A percentile compares a stretch with the other conserved stretches of the same genome.
phyloP scores from a whole-genome alignment of 176 grass and related monocot species.

The Cenchrus fungigraminus region DNA sequence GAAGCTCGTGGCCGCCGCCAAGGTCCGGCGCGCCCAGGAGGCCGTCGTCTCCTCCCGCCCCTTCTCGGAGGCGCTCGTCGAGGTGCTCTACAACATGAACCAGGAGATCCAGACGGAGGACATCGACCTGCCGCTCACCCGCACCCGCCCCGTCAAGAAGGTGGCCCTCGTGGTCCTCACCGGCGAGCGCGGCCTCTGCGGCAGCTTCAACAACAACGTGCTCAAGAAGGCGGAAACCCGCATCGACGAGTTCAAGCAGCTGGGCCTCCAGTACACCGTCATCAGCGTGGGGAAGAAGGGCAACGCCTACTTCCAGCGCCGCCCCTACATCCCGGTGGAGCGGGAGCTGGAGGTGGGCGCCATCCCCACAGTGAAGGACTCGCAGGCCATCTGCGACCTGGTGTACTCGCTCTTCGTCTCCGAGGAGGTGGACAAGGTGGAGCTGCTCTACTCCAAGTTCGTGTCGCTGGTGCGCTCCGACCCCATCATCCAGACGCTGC shows the following conservation, averaged over 20 bases:
- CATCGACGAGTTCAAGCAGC: constrained; percentile 58
- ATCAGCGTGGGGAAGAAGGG: constrained; percentile 91
- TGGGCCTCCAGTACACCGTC: constrained; percentile 69
- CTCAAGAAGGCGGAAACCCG: constrained; percentile 82
- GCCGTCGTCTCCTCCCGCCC: constrained; percentile 79
- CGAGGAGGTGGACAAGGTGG: constrained; percentile 93
- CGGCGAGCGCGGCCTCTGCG: constrained; percentile 84
- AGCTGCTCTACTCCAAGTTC: constrained; percentile 95
- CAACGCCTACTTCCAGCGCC: constrained; percentile 68
- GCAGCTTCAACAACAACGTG: constrained; percentile 89
- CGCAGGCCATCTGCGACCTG: constrained; percentile 81
- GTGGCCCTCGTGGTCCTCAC: constrained; percentile 82
- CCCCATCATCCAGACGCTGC: constrained; percentile 87
- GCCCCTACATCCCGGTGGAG: constrained; percentile 69
- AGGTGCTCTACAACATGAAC: constrained; percentile 92
- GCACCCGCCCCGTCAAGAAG: constrained; percentile 67
- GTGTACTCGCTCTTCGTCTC: constrained; percentile 88
- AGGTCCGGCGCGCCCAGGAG: constrained; percentile 88
- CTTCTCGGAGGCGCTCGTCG: constrained; percentile 86
- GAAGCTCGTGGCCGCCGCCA: constrained; percentile 91
- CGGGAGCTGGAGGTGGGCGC: constrained; percentile 56
- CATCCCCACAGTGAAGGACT: constrained; percentile 81
- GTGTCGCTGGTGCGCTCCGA: constrained; percentile 74
- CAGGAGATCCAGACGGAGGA: constrained; percentile 91
- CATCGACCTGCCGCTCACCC: constrained; percentile 73